Percentiles rank a stretch among this genome's conserved stretches.
phyloP scores from a whole-genome alignment of 2,329 filamentous ascomycete species.

The Xylaria sp. region DNA sequence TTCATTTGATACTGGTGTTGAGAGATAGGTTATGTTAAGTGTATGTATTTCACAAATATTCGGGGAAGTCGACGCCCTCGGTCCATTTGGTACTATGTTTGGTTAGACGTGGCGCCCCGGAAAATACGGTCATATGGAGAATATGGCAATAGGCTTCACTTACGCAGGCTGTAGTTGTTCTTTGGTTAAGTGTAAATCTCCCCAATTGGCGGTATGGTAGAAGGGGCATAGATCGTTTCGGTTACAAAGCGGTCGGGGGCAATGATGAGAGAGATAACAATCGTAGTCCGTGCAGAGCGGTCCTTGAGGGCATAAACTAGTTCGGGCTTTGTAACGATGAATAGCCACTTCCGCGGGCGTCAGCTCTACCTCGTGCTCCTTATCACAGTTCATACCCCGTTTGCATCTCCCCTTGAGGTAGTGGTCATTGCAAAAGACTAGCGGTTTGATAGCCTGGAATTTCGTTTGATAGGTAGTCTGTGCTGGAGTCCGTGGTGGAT shows the following conservation, averaged over 20 bases:
- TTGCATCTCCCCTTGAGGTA: constrained; percentile 51
- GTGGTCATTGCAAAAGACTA: constrained; percentile 51
- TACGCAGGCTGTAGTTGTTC: constrained; percentile 48
- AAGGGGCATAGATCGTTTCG: constrained; percentile 47
- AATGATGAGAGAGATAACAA: constrained; percentile 52
- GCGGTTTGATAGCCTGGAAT: constrained; percentile 47
- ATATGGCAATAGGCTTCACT: constrained; percentile 26
- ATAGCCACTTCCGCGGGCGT: constrained; percentile 49
- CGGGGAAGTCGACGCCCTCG: constrained; percentile 57
- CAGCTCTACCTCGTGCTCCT: constrained; percentile 49
- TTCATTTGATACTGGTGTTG: neutral
- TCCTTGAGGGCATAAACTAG: constrained; percentile 50
- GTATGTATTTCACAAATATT: constrained; percentile 60
- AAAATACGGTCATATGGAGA: neutral
- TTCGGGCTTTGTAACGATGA: constrained; percentile 52
- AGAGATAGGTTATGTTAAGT: constrained; percentile 2
- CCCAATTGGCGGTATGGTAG: constrained; percentile 46
- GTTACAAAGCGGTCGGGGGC: constrained; percentile 46
- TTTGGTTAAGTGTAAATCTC: constrained; percentile 50
- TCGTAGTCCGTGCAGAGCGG: constrained; percentile 50
- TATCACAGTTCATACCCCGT: constrained; percentile 48
- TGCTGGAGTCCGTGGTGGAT: constrained; percentile 48
- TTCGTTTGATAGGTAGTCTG: constrained; percentile 50
- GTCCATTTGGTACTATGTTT: constrained; percentile 46
- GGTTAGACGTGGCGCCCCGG: constrained; percentile 29